phyloP scores from a whole-genome alignment of 352 stramenopile genomes.

The Phytophthora multivora region DNA sequence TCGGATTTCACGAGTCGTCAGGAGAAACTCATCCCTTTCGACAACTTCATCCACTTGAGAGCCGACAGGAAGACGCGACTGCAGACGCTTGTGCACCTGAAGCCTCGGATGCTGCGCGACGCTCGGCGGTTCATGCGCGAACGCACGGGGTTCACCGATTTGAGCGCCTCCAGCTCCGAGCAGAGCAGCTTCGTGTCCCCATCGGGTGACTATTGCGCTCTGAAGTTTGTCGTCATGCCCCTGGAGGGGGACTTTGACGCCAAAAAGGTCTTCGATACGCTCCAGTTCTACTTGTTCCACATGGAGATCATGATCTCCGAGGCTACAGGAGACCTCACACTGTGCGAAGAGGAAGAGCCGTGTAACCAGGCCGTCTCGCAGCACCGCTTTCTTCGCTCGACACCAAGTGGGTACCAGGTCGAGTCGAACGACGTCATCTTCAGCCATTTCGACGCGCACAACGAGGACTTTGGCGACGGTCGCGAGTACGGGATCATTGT shows the following conservation, averaged over 20 bases:
- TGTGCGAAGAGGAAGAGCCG: slow-evolving; percentile 30
- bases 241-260: slow-evolving; percentile 22
- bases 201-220: slow-evolving; percentile 26
- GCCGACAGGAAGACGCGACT: slow-evolving; percentile 18
- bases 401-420: slow-evolving; percentile 31
- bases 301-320: slow-evolving; percentile 52
- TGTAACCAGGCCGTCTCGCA: slow-evolving; percentile 24
- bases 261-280: slow-evolving; percentile 29
- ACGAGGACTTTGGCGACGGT: slow-evolving; percentile 28
- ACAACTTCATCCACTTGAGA: slow-evolving; percentile 30
- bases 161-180: slow-evolving; percentile 25
- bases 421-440: slow-evolving; percentile 38
- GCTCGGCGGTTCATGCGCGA: slow-evolving; percentile 35
- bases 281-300: slow-evolving; percentile 38
- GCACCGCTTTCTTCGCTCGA: slow-evolving; percentile 32
- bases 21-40: slow-evolving; percentile 37
- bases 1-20: slow-evolving; percentile 31
- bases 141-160: slow-evolving; percentile 26
- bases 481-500: slow-evolving; percentile 32
- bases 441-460: slow-evolving; percentile 28
- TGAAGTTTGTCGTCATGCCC: slow-evolving; percentile 37
- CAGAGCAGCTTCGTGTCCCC: slow-evolving; percentile 31
- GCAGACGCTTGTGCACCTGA: slow-evolving; percentile 10
- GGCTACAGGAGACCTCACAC: slow-evolving; percentile 34
- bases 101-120: slow-evolving; percentile 25